Evolutionary conservation across 768 basidiomycete species (phyloP), one percentile per base, ranked within the genome.

Genomic region (Fomitopsis serialis): DNA sequence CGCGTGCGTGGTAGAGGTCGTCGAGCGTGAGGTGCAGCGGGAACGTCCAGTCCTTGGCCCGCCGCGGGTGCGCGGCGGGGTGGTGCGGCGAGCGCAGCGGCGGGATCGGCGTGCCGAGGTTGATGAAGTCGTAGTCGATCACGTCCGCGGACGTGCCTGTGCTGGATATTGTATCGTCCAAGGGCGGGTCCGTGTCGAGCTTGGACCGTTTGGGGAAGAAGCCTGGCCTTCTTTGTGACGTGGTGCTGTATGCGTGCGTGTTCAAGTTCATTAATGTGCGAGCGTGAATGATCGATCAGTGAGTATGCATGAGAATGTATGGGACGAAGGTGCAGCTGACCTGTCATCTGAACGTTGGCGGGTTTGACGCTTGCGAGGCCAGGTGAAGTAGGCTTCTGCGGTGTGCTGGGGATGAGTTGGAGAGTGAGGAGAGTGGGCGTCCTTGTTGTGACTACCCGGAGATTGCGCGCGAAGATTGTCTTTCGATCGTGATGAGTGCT

Each of bases 1-100:
- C 70, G 45, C 77, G 76, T 27, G 86, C 84, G 22, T 65, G 66
- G 63, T 77, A 81, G 34, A 87, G 71, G 57, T 87, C 84, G 53
- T 86, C 81, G 19, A 88, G 74, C 1, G 78, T 75, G 51, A 86
- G 66, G 17, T 74, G 70, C 5, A 88, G 75, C 0, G 82, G 78
- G 68, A 84, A 87, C n/a, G 78, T 70, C 84, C 85, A 87, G 63
- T 86, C 85, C 56, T 77, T 77, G 27, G 75, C 72, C 40, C 36
- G 32, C 46, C 36, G 48, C 34, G 43, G 55, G 54, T 50, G 52
- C 17, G 11, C 19, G 8, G n/a, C 8, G 23, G 21, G 9, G 17
- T 57, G 40, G 12, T 52, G 52, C 19, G 57, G 54, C 8, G 60
- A 48, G 22, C 53, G 55, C 32, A 61, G 54, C 44, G 23, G 60